Conservation (phyloP, 2,329 filamentous ascomycete genomes). For the Xylariaceae sp. region DNA sequence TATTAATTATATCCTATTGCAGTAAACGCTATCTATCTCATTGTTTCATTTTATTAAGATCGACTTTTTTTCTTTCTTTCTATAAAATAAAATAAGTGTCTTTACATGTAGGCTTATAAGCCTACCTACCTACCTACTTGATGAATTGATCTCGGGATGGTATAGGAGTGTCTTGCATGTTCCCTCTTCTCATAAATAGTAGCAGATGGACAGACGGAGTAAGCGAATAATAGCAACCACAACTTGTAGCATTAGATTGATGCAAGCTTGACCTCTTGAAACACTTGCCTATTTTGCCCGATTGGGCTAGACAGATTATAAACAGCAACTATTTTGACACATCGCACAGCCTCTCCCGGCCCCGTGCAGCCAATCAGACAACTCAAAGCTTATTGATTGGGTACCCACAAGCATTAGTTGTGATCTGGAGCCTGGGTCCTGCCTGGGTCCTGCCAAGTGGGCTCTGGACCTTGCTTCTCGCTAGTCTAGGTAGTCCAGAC, state of each 20-base stretch:
- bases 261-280: conserved; percentile 16
- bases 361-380: conserved; percentile 32
- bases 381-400: conserved; percentile 29
- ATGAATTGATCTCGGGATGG: conserved; percentile 15
- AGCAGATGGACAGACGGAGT: conserved; percentile 7
- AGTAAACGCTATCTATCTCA: too few species aligned
- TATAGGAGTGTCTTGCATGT: conserved; percentile 32
- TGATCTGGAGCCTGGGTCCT: conserved; percentile 20
- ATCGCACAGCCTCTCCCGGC: conserved; percentile 23
- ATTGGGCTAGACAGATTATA: conserved; percentile 24
- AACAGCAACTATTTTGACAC: conserved; percentile 26
- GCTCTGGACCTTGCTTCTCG: too few species aligned
- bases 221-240: conserved; percentile 17
- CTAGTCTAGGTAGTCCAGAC: too few species aligned
- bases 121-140: conserved; percentile 6
- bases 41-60: too few species aligned
- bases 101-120: background rate
- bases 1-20: too few species aligned
- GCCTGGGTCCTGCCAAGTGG: background rate
- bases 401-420: conserved; percentile 29
- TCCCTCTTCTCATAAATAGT: conserved; percentile 16
- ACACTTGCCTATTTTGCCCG: conserved; percentile 26
- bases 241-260: conserved; percentile 6
- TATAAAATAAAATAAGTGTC: too few species aligned
- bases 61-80: too few species aligned